Evolutionary conservation across 2,329 filamentous ascomycete species (phyloP).

Genomic region (Cladorrhinum sp.): DNA sequence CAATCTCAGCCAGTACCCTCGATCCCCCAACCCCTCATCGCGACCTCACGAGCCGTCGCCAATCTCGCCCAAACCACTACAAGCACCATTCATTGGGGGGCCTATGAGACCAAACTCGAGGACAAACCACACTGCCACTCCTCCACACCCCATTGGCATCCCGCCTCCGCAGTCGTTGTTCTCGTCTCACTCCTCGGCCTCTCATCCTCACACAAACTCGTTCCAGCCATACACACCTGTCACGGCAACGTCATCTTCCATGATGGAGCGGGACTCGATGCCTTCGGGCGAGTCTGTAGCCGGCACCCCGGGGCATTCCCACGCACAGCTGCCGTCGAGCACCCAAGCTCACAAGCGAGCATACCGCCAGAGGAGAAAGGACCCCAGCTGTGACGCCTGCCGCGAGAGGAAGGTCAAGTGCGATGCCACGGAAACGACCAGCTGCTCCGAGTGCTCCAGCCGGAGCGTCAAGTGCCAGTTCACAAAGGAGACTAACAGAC

Average conservation of each 20-base stretch:
- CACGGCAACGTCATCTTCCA: conserved; percentile 45
- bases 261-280: conserved; percentile 58
- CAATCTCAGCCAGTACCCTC: conserved; percentile 56
- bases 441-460: conserved; percentile 96
- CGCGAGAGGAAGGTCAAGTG: conserved; percentile 84
- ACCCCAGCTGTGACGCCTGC: conserved; percentile 96
- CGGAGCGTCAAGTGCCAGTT: conserved; percentile 97
- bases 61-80: conserved; percentile 56
- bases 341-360: conserved; percentile 82
- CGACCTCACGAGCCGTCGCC: conserved; percentile 64
- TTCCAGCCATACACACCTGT: conserved; percentile 55
- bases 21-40: conserved; percentile 59
- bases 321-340: conserved; percentile 35
- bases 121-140: conserved; percentile 43
- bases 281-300: conserved; percentile 56
- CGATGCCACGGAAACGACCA: conserved; percentile 92
- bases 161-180: conserved; percentile 49
- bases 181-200: conserved; percentile 38
- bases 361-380: conserved; percentile 91
- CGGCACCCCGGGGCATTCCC: conserved; percentile 50
- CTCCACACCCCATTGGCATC: conserved; percentile 53
- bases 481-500: conserved; percentile 95
- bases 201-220: conserved; percentile 33
- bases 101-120: conserved; percentile 50
- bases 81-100: conserved; percentile 49